Percentiles rank a stretch among this genome's conserved stretches.
phyloP scores from a whole-genome alignment of 2,329 filamentous ascomycete species.

The Emergomyces pasteurianus region DNA sequence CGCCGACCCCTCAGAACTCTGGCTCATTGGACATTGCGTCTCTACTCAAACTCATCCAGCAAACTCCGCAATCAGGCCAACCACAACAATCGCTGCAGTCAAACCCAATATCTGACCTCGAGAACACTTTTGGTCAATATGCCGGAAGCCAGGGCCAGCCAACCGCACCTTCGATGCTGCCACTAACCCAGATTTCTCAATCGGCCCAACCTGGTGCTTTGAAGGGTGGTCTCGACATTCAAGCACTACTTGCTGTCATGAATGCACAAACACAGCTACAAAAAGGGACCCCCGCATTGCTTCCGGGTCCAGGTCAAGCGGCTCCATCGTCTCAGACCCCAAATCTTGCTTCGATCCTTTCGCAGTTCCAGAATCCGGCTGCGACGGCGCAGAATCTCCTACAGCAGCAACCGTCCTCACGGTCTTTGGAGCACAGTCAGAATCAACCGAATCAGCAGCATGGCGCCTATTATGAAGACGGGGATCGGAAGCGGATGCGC shows the following conservation, averaged over 20 bases:
- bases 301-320: constrained; percentile 6
- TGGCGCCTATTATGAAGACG: constrained; percentile 25
- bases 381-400: constrained; percentile 16
- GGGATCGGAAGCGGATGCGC: constrained; percentile 27
- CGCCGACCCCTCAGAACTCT: constrained; percentile 12
- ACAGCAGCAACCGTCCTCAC: constrained; percentile 6
- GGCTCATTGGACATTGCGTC: constrained; percentile 27
- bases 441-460: constrained; percentile 11
- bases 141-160: constrained; percentile 18
- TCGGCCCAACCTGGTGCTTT: constrained; percentile 18
- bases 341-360: constrained; percentile 10
- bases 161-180: constrained; percentile 14
- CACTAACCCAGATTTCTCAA: constrained; percentile 16
- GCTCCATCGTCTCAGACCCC: constrained; percentile 5
- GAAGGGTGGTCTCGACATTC: constrained; percentile 23
- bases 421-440: neutral
- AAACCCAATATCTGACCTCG: constrained; percentile 19
- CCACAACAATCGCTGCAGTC: constrained; percentile 19
- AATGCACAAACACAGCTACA: constrained; percentile 27
- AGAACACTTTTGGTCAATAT: constrained; percentile 30
- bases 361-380: constrained; percentile 21
- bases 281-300: constrained; percentile 16
- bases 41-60: constrained; percentile 29
- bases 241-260: constrained; percentile 29
- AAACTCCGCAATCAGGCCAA: constrained; percentile 19